Base-by-base conservation (phyloP, 1,284 basidiomycete species). In the Sanghuangporus weigelae region DNA sequence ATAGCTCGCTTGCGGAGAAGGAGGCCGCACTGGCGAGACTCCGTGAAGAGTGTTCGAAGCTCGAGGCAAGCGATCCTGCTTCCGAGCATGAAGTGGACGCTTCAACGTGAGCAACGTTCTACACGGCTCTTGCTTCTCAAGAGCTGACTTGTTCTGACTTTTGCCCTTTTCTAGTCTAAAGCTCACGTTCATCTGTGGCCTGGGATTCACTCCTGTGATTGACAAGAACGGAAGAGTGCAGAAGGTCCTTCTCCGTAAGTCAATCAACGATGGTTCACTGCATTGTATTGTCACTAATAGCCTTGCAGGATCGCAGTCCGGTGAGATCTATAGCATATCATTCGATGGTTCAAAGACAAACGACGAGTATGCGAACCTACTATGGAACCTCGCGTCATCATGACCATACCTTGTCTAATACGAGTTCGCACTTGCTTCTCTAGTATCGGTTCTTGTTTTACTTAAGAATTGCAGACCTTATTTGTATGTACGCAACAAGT, bases 31-130 rank as follows among this genome's bases (percentile, higher is more conserved):
- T 91, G 0, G 77, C 86, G 16, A 75, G 79, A 10, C 74, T 91
- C 57, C 88, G 86, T 68, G 87, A 88, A 60, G 84, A 85, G 67
- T 80, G 81, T 1, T 77, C 79, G 35, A 72, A 71, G 46, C 70
- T 90, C 61, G 89, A 92, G 69, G 78, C 81, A 59, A 85, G 82
- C 59, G 90, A 92, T 72, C 86, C 88, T 21, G 86, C 87, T 11
- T 73, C 79, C 16, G 87, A 90, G 66, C 88, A 90, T 67, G 84
- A 89, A 58, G 73, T 91, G 48, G 86, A 89, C 70, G 83, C 86
- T 23, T 83, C 83, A 59, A 77, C 81, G 90, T 92, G 73, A 73
- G 88, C 19, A 26, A 1, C 49, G 11, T 4, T 26, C 54, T 57
- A 26, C 21, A 21, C 54, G 11, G 40, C 49, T 49, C 48, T 63